Percentiles rank a stretch among this genome's conserved stretches.
These are phyloP conservation scores for Zoysia japonica DNA, from an alignment of 176 grass and related monocot species.

Conservation along the genomic window DNA sequence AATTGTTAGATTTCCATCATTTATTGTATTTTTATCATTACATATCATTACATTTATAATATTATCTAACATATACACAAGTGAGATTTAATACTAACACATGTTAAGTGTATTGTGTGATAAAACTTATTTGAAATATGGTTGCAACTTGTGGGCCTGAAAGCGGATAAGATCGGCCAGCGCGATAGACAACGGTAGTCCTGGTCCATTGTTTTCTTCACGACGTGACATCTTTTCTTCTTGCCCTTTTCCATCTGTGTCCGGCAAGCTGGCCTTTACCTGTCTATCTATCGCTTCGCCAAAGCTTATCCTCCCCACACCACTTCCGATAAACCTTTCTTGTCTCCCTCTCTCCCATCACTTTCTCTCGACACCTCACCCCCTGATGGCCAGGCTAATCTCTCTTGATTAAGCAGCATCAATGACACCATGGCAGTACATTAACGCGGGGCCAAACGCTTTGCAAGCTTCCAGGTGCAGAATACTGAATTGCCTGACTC, in stretches of 20 bases:
- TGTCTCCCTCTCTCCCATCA: background rate
- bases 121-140: background rate
- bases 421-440: too few species aligned
- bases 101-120: background rate
- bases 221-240: conserved; percentile 4
- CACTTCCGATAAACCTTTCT: conserved; percentile 11
- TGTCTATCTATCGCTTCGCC: background rate
- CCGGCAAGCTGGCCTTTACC: background rate
- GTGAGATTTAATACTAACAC: too few species aligned
- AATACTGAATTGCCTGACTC: too few species aligned
- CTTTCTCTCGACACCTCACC: conserved; percentile 7
- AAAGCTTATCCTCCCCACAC: conserved; percentile 35
- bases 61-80: too few species aligned
- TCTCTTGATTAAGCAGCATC: background rate
- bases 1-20: too few species aligned
- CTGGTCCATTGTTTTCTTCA: conserved; percentile 13
- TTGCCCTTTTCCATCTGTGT: background rate
- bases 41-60: too few species aligned
- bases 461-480: too few species aligned
- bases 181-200: background rate
- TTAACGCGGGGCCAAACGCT: too few species aligned
- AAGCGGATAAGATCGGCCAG: conserved; percentile 41
- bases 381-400: background rate
- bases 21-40: too few species aligned
- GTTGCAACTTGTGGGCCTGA: background rate